Evolutionary conservation across 345 rosid species (phyloP).

Genomic region (Raphanus sativus): DNA sequence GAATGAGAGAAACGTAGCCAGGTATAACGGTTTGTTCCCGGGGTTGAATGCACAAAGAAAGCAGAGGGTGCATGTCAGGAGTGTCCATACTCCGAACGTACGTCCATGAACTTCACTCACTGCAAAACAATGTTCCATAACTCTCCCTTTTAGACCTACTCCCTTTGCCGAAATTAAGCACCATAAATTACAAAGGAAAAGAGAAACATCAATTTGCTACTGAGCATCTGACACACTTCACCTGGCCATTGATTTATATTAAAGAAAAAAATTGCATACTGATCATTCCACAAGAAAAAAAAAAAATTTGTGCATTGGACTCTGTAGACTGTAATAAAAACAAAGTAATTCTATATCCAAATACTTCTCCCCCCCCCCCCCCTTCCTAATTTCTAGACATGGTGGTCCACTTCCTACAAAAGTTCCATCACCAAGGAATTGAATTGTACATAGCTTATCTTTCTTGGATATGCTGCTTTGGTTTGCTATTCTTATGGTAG

Average conservation of each 20-base stretch:
- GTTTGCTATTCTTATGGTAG: conserved; percentile 18
- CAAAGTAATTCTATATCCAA: conserved; percentile 12
- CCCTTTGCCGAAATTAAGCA: too few relatives aligned
- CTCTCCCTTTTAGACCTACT: too few relatives aligned
- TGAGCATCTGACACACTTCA: conserved; percentile 23
- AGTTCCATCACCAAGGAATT: not conserved
- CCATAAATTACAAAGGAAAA: not conserved
- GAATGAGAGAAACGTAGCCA: conserved; percentile 82
- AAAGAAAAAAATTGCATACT: not conserved
- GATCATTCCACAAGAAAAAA: not conserved
- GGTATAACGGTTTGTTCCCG: conserved; percentile 71
- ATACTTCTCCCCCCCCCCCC: conserved; percentile 8
- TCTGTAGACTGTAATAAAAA: conserved; percentile 13
- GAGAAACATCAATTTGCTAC: conserved; percentile 18
- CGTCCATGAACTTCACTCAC: conserved; percentile 99
- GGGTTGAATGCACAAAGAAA: conserved; percentile 89
- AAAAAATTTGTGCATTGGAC: conserved; percentile 26
- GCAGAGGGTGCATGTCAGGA: conserved; percentile 90
- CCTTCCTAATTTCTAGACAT: conserved; percentile 13
- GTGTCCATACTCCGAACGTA: conserved; percentile 97
- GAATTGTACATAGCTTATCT: conserved; percentile 17
- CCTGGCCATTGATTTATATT: conserved; percentile 12
- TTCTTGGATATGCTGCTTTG: conserved; percentile 24
- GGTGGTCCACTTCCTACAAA: conserved; percentile 18
- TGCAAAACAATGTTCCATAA: conserved; percentile 30